Percentiles rank a stretch among this genome's conserved stretches.
Evolutionary conservation across 495 filamentous ascomycete species (phyloP).

Genomic region (Neurospora pannonica): DNA sequence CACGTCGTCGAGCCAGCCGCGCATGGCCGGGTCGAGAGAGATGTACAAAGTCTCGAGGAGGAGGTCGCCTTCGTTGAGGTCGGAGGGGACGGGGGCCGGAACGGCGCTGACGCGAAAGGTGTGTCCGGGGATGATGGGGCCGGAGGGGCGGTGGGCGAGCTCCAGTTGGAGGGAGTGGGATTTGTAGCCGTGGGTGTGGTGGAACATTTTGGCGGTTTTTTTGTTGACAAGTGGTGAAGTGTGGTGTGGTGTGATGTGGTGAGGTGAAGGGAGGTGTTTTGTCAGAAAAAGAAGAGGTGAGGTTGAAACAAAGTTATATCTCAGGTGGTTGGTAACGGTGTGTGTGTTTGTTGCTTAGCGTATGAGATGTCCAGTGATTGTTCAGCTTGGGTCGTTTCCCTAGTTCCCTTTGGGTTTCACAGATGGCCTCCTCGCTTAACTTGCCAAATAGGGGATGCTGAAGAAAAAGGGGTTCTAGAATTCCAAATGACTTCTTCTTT

Average conservation of each 20-base stretch:
- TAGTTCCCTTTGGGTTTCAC: background rate
- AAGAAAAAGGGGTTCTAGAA: background rate
- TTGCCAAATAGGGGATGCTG: background rate
- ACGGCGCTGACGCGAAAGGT: conserved; percentile 46
- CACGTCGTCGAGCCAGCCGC: conserved; percentile 60
- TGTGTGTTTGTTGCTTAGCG: background rate
- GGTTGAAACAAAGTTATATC: background rate
- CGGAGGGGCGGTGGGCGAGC: conserved; percentile 41
- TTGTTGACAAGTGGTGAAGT: too few relatives aligned
- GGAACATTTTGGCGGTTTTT: background rate
- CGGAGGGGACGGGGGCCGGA: conserved; percentile 33
- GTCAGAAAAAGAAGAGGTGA: background rate
- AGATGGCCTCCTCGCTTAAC: background rate
- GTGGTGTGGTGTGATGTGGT: background rate
- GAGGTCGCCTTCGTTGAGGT: conserved; percentile 49
- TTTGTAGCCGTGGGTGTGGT: conserved; percentile 16
- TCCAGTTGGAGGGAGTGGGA: conserved; percentile 36
- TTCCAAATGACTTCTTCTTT: background rate
- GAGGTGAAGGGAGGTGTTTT: background rate
- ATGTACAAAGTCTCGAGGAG: conserved; percentile 59
- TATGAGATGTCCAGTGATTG: background rate
- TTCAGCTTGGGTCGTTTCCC: background rate
- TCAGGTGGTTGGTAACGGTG: background rate
- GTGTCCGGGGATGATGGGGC: conserved; percentile 32
- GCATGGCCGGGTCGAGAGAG: conserved; percentile 76